Conservation (phyloP, 192 early-diverging fungal species). For the Rhizophagus clarus region DNA sequence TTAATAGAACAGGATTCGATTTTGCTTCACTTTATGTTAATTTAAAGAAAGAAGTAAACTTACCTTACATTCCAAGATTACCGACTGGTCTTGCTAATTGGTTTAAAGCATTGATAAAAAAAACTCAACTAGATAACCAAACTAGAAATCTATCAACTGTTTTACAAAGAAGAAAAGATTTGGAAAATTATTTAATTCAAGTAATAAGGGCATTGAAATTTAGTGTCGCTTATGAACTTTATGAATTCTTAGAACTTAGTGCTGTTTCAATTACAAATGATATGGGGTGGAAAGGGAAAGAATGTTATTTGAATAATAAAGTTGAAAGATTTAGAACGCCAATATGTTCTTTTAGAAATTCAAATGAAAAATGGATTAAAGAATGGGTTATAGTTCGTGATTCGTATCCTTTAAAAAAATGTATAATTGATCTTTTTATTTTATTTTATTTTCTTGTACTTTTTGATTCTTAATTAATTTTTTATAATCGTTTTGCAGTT, state of each 20-base stretch:
- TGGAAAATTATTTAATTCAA: constrained; percentile 63
- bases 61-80: constrained; percentile 40
- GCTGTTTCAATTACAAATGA: constrained; percentile 72
- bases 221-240: constrained; percentile 67
- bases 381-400: constrained; percentile 79
- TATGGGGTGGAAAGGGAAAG: constrained; percentile 86
- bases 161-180: constrained; percentile 53
- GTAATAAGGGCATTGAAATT: constrained; percentile 63
- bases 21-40: constrained; percentile 66
- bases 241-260: constrained; percentile 77
- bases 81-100: constrained; percentile 19
- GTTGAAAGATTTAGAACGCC: constrained; percentile 56
- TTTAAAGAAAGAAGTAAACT: constrained; percentile 54
- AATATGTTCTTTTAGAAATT: constrained; percentile 38
- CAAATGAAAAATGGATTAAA: constrained; percentile 54
- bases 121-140: constrained; percentile 38
- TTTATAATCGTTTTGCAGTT: constrained; percentile 27
- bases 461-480: background rate
- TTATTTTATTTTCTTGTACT: background rate
- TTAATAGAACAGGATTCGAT: constrained; percentile 63
- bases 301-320: constrained; percentile 70
- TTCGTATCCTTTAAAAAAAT: constrained; percentile 44
- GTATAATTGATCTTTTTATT: background rate
- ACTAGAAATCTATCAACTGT: constrained; percentile 38
- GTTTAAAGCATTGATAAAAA: constrained; percentile 3